Conservation (phyloP, 306 rosid genomes). For the Sindora glabra region DNA sequence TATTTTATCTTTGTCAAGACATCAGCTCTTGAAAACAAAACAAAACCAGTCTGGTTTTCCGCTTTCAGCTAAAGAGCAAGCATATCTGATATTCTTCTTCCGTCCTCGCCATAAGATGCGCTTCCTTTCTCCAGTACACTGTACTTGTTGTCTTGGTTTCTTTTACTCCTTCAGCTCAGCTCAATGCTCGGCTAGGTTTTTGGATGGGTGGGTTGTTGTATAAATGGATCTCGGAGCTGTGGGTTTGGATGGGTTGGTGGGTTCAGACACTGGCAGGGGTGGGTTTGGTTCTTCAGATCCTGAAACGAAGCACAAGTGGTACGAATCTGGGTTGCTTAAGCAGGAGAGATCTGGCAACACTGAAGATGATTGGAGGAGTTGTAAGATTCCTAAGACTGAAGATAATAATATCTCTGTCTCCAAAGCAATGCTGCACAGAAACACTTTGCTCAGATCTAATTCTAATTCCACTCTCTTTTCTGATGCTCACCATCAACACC, state of each 20-base stretch:
- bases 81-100: slow-evolving; percentile 4
- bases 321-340: slow-evolving; percentile 64
- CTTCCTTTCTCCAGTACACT: slow-evolving; percentile 21
- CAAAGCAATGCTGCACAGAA: slow-evolving; percentile 32
- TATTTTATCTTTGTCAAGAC: slow-evolving; percentile 50
- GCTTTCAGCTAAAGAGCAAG: slow-evolving; percentile 34
- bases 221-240: slow-evolving; percentile 72
- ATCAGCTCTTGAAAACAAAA: slow-evolving; percentile 32
- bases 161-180: slow-evolving; percentile 14
- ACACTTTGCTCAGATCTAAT: slow-evolving; percentile 45
- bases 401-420: slow-evolving; percentile 32
- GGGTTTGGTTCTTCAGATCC: slow-evolving; percentile 55
- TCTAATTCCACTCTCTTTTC: slow-evolving; percentile 29
- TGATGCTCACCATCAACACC: slow-evolving; percentile 40
- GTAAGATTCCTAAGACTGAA: slow-evolving; percentile 43
- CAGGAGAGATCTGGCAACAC: slow-evolving; percentile 58
- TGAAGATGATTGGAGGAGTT: slow-evolving; percentile 47
- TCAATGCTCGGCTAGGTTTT: neutral
- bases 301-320: slow-evolving; percentile 53
- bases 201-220: neutral
- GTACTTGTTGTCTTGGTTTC: slow-evolving; percentile 18
- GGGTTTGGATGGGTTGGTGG: slow-evolving; percentile 68
- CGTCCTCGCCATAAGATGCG: slow-evolving; percentile 34
- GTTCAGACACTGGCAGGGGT: slow-evolving; percentile 45
- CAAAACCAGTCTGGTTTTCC: slow-evolving; percentile 54